These are phyloP conservation scores for Arthrobotrys musiformis DNA, from an alignment of 2,329 filamentous ascomycete genomes.

Conservation along the genomic window DNA sequence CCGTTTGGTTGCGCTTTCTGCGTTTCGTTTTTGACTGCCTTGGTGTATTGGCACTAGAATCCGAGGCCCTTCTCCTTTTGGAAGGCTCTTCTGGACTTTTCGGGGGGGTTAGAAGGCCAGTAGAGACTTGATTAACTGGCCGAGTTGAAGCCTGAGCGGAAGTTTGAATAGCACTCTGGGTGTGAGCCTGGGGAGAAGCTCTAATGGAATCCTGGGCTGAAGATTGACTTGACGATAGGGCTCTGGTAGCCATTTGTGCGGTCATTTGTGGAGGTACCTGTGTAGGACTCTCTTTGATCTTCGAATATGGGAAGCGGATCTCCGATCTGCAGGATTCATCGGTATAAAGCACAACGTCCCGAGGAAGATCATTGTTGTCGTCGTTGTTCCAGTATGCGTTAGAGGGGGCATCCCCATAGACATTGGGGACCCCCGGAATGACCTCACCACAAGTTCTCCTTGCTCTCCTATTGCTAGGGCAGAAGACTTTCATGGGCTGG, in stretches of 20 bases:
- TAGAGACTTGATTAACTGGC: background rate
- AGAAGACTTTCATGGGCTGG: background rate
- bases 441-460: background rate
- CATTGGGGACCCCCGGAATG: background rate
- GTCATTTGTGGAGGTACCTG: too few relatives aligned
- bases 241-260: too few relatives aligned
- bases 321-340: background rate
- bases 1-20: background rate
- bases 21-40: background rate
- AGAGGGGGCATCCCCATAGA: conserved; percentile 16
- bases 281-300: background rate
- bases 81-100: background rate
- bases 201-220: too few relatives aligned
- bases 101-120: background rate
- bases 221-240: too few relatives aligned
- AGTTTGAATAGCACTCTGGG: background rate
- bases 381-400: conserved; percentile 2
- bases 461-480: background rate
- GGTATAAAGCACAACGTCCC: background rate
- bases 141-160: background rate
- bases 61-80: background rate
- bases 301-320: background rate
- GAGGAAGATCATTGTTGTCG: background rate
- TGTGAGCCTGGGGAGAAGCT: background rate
- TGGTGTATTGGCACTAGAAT: too few relatives aligned